Evolutionary conservation across 495 filamentous ascomycete species (phyloP).

Genomic region (Bacidia rubella): DNA sequence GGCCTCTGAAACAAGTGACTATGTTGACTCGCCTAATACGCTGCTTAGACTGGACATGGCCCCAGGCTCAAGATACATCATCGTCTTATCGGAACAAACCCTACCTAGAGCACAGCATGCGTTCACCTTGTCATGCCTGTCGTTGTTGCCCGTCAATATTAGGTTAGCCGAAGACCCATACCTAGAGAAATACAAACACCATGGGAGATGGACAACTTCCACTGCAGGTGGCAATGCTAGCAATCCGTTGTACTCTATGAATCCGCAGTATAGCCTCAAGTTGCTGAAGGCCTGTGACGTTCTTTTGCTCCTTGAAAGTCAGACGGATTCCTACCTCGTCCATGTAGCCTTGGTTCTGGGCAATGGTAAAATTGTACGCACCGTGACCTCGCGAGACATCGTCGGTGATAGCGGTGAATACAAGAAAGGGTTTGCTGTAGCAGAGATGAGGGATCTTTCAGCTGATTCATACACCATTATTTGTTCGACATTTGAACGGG

Average conservation of each 20-base stretch:
- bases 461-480: slow-evolving; percentile 74
- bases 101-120: slow-evolving; percentile 53
- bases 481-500: slow-evolving; percentile 73
- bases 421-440: slow-evolving; percentile 59
- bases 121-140: slow-evolving; percentile 78
- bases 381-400: slow-evolving; percentile 62
- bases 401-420: slow-evolving; percentile 73
- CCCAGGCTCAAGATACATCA: slow-evolving; percentile 49
- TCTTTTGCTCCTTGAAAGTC: slow-evolving; percentile 57
- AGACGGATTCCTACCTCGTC: slow-evolving; percentile 44
- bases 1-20: slow-evolving; percentile 56
- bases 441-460: slow-evolving; percentile 41
- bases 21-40: slow-evolving; percentile 86
- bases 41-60: slow-evolving; percentile 61
- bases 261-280: slow-evolving; percentile 70
- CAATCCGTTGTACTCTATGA: slow-evolving; percentile 58
- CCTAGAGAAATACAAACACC: slow-evolving; percentile 36
- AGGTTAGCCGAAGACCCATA: slow-evolving; percentile 44
- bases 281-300: slow-evolving; percentile 44
- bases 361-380: slow-evolving; percentile 50
- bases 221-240: slow-evolving; percentile 77
- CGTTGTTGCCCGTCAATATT: slow-evolving; percentile 43
- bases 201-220: slow-evolving; percentile 56
- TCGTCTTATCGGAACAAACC: slow-evolving; percentile 66
- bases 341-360: slow-evolving; percentile 78